Evolutionary conservation across 2,329 filamentous ascomycete genomes (phyloP).

Genomic region (Trichoderma atroviride): DNA sequence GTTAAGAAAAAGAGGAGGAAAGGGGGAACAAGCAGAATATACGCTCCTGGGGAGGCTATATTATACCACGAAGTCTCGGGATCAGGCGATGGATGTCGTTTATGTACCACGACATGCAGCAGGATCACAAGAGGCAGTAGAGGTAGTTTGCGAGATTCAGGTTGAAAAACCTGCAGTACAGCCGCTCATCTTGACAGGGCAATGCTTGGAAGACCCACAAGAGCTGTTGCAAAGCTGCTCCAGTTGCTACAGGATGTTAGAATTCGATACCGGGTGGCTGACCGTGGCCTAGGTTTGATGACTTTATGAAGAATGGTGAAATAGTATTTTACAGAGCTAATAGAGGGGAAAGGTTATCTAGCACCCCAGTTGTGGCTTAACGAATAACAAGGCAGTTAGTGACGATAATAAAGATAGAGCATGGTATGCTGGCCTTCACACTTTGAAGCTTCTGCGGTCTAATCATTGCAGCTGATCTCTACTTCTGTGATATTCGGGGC

Average conservation of each 20-base stretch:
- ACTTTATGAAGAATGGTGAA: neutral
- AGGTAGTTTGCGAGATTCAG: neutral
- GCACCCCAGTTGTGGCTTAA: no score
- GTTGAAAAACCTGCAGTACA: neutral
- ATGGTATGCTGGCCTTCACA: neutral
- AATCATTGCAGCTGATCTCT: neutral
- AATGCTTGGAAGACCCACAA: constrained; percentile 8
- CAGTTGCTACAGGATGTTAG: constrained; percentile 6
- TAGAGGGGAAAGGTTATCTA: no score
- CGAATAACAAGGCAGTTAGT: no score
- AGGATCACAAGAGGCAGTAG: constrained; percentile 23
- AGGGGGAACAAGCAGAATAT: constrained; percentile 7
- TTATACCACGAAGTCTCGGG: constrained; percentile 21
- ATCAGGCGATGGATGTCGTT: constrained; percentile 31
- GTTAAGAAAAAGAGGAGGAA: neutral
- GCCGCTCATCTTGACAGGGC: neutral
- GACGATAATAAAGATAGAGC: neutral
- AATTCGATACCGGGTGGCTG: neutral
- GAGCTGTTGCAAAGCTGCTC: neutral
- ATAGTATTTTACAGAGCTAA: neutral
- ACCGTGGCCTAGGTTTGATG: neutral
- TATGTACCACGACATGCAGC: constrained; percentile 28
- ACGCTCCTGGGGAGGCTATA: neutral
- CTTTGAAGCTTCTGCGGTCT: neutral
- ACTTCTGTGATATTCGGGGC: neutral